These are phyloP conservation scores for Aegilops tauschii DNA, from an alignment of 176 grass and related monocot species.

Conservation along the genomic window DNA sequence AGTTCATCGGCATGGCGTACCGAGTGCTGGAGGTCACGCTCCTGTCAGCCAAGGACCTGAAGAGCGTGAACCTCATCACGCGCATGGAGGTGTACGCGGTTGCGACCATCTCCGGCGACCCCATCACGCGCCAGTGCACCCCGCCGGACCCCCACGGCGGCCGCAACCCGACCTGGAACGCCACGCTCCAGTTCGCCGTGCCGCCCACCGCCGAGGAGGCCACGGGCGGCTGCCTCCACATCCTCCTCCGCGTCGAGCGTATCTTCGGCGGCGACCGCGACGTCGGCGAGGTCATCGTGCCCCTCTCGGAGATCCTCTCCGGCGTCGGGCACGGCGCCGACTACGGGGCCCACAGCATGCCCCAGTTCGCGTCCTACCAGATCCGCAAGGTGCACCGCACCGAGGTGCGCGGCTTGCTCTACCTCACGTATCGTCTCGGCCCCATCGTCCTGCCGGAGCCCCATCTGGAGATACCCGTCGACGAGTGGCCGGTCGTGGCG, in stretches of 20 bases:
- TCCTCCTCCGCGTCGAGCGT: constrained; percentile 69
- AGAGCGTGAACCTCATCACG: constrained; percentile 67
- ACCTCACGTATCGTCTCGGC: constrained; percentile 61
- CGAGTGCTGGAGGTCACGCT: constrained; percentile 65
- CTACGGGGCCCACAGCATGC: neutral
- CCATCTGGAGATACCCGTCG: neutral
- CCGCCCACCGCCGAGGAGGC: constrained; percentile 23
- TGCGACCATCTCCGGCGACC: constrained; percentile 49
- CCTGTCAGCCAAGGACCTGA: constrained; percentile 57
- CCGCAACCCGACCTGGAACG: constrained; percentile 65
- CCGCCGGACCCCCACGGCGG: constrained; percentile 48
- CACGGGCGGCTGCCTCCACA: constrained; percentile 41
- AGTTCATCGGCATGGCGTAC: constrained; percentile 43
- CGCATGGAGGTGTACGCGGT: constrained; percentile 75
- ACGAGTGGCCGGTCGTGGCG: constrained; percentile 7
- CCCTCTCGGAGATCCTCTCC: constrained; percentile 42
- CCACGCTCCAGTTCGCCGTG: constrained; percentile 47
- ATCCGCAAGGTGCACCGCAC: constrained; percentile 46
- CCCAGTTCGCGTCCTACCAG: constrained; percentile 58
- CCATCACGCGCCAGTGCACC: constrained; percentile 50
- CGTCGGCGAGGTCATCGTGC: constrained; percentile 66
- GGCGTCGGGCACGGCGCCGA: neutral
- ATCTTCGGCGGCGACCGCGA: constrained; percentile 62
- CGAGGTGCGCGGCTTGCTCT: constrained; percentile 51
- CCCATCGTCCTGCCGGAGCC: constrained; percentile 14